Percentiles rank a stretch among this genome's conserved stretches.
These are phyloP conservation scores for Pestalotiopsis sp. DNA, from an alignment of 2,329 filamentous ascomycete species.

Conservation along the genomic window DNA sequence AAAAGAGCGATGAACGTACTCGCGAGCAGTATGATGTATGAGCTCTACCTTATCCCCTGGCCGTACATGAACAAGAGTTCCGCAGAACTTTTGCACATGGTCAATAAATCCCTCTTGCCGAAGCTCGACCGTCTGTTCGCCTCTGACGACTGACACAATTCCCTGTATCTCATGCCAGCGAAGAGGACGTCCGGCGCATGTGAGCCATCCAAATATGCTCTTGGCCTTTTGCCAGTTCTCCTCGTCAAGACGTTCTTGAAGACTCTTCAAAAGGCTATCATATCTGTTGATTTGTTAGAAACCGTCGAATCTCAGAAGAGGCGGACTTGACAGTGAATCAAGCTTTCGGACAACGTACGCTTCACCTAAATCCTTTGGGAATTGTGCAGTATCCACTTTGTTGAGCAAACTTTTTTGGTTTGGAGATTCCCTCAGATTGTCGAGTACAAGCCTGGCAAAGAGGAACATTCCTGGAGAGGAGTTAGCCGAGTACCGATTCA, in stretches of 20 bases:
- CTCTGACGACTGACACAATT: constrained; percentile 31
- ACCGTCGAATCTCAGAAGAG: neutral
- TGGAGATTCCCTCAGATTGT: constrained; percentile 28
- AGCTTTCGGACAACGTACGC: constrained; percentile 15
- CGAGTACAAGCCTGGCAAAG: constrained; percentile 33
- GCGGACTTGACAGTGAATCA: neutral
- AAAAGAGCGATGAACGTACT: constrained; percentile 25
- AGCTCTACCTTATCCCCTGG: constrained; percentile 36
- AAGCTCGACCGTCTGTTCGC: constrained; percentile 18
- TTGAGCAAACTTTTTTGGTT: constrained; percentile 21
- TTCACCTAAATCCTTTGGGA: constrained; percentile 19
- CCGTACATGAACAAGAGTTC: constrained; percentile 39
- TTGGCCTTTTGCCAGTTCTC: constrained; percentile 28
- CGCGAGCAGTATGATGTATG: constrained; percentile 40
- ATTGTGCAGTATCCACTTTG: constrained; percentile 21
- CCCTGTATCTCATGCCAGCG: constrained; percentile 45
- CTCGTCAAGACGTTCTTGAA: constrained; percentile 18
- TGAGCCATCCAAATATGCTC: constrained; percentile 42
- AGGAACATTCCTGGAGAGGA: constrained; percentile 32
- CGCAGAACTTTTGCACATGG: constrained; percentile 35
- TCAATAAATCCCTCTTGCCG: constrained; percentile 27
- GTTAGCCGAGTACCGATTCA: neutral
- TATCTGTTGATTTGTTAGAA: constrained; percentile 29
- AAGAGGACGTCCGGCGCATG: constrained; percentile 41
- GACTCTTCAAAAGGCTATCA: constrained; percentile 25